Conservation (phyloP, 768 basidiomycete genomes). For the Candolleomyces eurysporus region DNA sequence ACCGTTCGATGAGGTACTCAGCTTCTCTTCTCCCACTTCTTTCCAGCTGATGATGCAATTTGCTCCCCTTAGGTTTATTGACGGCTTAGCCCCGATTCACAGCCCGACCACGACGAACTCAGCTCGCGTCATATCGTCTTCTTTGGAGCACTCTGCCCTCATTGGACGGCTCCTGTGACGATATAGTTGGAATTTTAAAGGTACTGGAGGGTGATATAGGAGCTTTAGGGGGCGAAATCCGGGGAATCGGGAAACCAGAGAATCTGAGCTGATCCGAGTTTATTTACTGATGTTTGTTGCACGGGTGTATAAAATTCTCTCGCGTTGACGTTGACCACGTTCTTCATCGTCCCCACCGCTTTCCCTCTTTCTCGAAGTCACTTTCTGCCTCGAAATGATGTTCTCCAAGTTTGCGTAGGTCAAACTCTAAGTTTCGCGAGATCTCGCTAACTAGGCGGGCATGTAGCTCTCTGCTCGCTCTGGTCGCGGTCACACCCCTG, state of each 20-base stretch:
- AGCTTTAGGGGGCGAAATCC: too few relatives aligned
- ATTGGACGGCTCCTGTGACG: too few relatives aligned
- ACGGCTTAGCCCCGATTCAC: not conserved
- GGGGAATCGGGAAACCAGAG: too few relatives aligned
- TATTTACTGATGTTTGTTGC: slow-evolving; percentile 12
- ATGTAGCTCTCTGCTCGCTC: slow-evolving; percentile 34
- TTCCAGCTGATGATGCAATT: not conserved
- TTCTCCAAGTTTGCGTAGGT: slow-evolving; percentile 48
- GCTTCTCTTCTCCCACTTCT: not conserved
- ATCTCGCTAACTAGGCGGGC: slow-evolving; percentile 2
- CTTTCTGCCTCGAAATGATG: slow-evolving; percentile 38
- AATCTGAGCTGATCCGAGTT: slow-evolving; percentile 10
- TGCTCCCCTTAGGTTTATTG: slow-evolving; percentile 14
- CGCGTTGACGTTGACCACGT: slow-evolving; percentile 4
- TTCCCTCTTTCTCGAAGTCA: slow-evolving; percentile 18
- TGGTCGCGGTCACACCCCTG: slow-evolving; percentile 35
- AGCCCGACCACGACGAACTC: not conserved
- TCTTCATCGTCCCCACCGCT: slow-evolving; percentile 16
- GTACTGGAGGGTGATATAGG: too few relatives aligned
- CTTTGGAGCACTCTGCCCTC: too few relatives aligned
- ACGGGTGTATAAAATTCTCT: slow-evolving; percentile 16
- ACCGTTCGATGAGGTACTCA: slow-evolving; percentile 90
- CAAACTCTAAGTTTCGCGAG: not conserved
- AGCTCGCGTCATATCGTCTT: too few relatives aligned
- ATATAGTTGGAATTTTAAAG: too few relatives aligned